phyloP scores from a whole-genome alignment of 768 basidiomycete genomes.

The Phylloporus sp. region DNA sequence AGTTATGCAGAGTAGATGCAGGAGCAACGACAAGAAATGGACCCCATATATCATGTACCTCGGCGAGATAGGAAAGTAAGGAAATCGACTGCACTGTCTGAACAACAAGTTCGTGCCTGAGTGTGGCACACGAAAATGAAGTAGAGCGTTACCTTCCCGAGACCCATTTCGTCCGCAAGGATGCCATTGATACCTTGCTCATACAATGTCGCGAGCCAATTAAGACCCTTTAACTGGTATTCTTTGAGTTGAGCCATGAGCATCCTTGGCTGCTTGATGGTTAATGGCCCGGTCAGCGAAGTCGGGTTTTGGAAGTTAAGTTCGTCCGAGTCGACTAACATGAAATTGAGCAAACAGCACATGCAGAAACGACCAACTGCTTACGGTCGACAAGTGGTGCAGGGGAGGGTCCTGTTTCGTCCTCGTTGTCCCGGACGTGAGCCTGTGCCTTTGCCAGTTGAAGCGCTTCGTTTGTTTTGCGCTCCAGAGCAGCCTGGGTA shows the following conservation, averaged over 20 bases:
- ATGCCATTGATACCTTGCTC: conserved; percentile 99
- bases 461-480: conserved; percentile 75
- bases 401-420: conserved; percentile 32
- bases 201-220: conserved; percentile 96
- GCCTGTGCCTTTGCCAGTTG: conserved; percentile 56
- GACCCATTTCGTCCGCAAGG: conserved; percentile 98
- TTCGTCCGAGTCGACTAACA: conserved; percentile 87
- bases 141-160: conserved; percentile 60
- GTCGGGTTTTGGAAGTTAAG: conserved; percentile 99
- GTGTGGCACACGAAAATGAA: conserved; percentile 4
- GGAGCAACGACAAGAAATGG: conserved; percentile 98
- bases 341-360: conserved; percentile 1
- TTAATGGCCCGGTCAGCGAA: conserved; percentile 75
- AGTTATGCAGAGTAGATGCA: conserved; percentile 95
- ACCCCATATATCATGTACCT: conserved; percentile 98
- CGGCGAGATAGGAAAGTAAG: conserved; percentile 89
- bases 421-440: conserved; percentile 38
- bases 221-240: conserved; percentile 96
- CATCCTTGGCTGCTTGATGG: conserved; percentile 91
- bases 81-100: conserved; percentile 98
- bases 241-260: conserved; percentile 96
- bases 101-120: background rate
- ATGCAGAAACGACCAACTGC: conserved; percentile 23
- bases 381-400: conserved; percentile 68
- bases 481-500: conserved; percentile 69